phyloP scores from a whole-genome alignment of 2,329 filamentous ascomycete genomes.

The Cryphonectria nitschkei region DNA sequence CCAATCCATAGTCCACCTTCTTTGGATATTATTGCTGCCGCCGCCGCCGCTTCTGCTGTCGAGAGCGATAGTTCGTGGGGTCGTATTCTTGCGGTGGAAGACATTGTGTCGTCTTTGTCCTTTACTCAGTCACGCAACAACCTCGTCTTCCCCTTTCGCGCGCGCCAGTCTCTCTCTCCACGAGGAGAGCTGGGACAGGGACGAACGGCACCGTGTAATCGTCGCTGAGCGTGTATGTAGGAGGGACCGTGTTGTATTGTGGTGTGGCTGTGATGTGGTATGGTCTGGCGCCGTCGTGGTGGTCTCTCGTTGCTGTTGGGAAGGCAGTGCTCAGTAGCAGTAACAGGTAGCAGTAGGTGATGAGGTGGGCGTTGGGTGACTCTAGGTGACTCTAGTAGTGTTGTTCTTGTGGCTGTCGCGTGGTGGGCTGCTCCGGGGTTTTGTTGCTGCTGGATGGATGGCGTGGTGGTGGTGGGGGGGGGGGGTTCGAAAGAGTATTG shows the following conservation, averaged over 20 bases:
- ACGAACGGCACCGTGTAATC: background rate
- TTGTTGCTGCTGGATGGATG: background rate
- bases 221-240: background rate
- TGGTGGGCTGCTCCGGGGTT: slow-evolving; percentile 1
- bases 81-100: slow-evolving; percentile 5
- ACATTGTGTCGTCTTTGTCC: slow-evolving; percentile 3
- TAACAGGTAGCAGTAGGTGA: background rate
- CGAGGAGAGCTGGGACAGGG: background rate
- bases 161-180: background rate
- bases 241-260: background rate
- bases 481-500: background rate
- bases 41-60: background rate
- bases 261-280: background rate
- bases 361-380: background rate
- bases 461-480: background rate
- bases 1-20: slow-evolving; percentile 14
- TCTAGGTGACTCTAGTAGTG: background rate
- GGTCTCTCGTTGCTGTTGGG: background rate
- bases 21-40: background rate
- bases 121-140: background rate
- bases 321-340: background rate
- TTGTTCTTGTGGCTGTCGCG: background rate
- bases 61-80: slow-evolving; percentile 2
- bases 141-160: background rate
- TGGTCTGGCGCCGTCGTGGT: background rate